Conservation (phyloP, 129 eudicot species). For the Mikania micrantha region DNA sequence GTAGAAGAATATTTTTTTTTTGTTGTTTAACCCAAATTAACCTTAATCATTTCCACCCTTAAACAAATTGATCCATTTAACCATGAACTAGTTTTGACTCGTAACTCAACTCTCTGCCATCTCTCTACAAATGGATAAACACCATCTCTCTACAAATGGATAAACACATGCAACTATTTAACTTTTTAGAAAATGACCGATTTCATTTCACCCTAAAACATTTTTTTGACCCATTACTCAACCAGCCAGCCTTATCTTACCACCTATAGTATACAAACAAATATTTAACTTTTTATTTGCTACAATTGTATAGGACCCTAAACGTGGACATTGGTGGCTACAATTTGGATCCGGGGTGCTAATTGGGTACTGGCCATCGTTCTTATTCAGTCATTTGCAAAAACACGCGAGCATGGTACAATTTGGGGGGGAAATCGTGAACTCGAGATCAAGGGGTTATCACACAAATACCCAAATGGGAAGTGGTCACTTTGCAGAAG, state of each 20-base stretch:
- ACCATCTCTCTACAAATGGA: no score
- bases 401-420: constrained; percentile 91
- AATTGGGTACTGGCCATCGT: constrained; percentile 94
- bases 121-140: not conserved
- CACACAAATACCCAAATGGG: constrained; percentile 99
- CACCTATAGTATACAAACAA: no score
- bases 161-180: no score
- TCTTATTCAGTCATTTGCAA: constrained; percentile 70
- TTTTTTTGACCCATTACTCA: not conserved
- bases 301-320: constrained; percentile 58
- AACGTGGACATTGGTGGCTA: constrained; percentile 99
- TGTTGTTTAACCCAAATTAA: not conserved
- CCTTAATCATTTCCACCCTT: not conserved
- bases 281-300: not conserved
- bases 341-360: constrained; percentile 76
- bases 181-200: no score
- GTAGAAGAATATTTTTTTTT: no score
- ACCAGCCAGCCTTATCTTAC: no score
- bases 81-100: not conserved
- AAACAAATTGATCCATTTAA: not conserved
- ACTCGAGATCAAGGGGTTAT: constrained; percentile 63
- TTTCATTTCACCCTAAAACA: not conserved
- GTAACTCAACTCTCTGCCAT: not conserved
- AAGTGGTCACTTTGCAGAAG: constrained; percentile 90
- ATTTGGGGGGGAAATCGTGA: constrained; percentile 95